Evolutionary conservation across 495 filamentous ascomycete species (phyloP).

Genomic region (Daldinia childiae): DNA sequence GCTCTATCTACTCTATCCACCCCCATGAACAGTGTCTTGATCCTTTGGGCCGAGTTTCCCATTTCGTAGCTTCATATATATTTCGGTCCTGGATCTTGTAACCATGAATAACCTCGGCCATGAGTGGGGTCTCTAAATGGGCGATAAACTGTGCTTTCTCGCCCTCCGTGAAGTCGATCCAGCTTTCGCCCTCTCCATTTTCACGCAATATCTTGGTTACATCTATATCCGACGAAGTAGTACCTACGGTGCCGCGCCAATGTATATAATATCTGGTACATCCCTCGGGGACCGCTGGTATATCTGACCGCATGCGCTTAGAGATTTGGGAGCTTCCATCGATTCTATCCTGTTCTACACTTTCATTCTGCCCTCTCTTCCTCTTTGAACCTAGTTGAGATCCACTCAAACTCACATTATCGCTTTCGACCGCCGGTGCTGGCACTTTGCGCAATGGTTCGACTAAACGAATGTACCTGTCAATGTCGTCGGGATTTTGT

Average conservation of each 20-base stretch:
- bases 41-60: conserved; percentile 5
- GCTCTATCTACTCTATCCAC: neutral
- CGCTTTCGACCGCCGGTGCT: neutral
- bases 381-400: conserved; percentile 13
- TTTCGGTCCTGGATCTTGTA: conserved; percentile 19
- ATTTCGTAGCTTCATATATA: conserved; percentile 8
- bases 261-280: conserved; percentile 7
- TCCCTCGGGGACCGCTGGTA: neutral
- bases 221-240: neutral
- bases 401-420: neutral
- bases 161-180: conserved; percentile 13
- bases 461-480: neutral
- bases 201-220: neutral
- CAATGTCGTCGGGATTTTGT: neutral
- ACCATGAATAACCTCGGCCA: neutral
- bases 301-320: conserved; percentile 11
- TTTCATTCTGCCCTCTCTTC: conserved; percentile 3
- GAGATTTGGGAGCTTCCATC: conserved; percentile 1
- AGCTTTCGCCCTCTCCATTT: conserved; percentile 16
- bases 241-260: conserved; percentile 16
- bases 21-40: neutral
- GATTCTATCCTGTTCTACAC: neutral
- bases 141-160: conserved; percentile 23
- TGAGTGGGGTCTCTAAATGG: conserved; percentile 3
- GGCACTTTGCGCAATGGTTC: neutral